Conservation (phyloP, 1,284 basidiomycete species). For the Neonothopanus nambi region DNA sequence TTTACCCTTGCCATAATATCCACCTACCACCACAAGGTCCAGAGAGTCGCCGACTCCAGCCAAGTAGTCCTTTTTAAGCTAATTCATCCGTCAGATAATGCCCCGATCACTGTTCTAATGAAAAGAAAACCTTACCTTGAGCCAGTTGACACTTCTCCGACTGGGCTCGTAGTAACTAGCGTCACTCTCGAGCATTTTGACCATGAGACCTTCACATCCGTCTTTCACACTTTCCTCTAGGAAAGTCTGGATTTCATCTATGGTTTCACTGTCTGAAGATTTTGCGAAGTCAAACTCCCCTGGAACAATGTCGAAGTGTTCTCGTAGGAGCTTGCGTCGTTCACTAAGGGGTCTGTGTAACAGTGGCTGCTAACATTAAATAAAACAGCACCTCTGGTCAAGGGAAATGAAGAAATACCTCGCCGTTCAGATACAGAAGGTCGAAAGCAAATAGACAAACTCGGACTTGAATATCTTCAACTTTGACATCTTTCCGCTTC, state of each 20-base stretch:
- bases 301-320: constrained; percentile 82
- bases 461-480: constrained; percentile 93
- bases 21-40: constrained; percentile 96
- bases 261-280: constrained; percentile 85
- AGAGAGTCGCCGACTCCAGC: constrained; percentile 97
- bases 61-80: constrained; percentile 98
- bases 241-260: constrained; percentile 94
- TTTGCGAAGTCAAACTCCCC: constrained; percentile 95
- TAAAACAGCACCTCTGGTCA: not conserved
- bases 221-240: constrained; percentile 96
- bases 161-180: constrained; percentile 96
- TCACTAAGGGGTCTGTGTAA: constrained; percentile 68
- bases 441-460: constrained; percentile 98
- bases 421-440: constrained; percentile 90
- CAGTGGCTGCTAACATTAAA: constrained; percentile 49
- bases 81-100: constrained; percentile 12
- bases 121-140: constrained; percentile 68
- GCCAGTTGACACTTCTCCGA: constrained; percentile 94
- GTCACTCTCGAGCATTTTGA: constrained; percentile 94
- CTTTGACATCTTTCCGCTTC: constrained; percentile 96
- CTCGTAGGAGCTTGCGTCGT: constrained; percentile 74
- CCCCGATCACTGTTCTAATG: not conserved
- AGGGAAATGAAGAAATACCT: constrained; percentile 52
- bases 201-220: constrained; percentile 98
- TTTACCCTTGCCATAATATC: constrained; percentile 97